phyloP scores from a whole-genome alignment of 2,329 filamentous ascomycete species.

The Aspergillus glaucus region DNA sequence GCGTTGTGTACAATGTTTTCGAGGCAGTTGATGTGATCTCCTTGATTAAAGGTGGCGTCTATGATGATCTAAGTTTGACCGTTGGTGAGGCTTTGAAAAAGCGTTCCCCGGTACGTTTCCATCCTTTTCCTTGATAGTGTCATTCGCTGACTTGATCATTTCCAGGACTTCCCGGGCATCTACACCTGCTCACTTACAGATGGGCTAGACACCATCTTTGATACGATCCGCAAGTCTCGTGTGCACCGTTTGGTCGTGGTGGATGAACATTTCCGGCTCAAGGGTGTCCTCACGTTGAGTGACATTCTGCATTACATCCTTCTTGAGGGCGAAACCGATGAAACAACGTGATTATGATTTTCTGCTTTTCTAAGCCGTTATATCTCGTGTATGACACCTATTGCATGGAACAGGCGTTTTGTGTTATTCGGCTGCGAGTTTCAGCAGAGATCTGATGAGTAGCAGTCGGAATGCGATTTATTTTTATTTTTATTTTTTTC shows the following conservation, averaged over 20 bases:
- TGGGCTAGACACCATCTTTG: slow-evolving; percentile 89
- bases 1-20: slow-evolving; percentile 84
- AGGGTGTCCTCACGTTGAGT: slow-evolving; percentile 85
- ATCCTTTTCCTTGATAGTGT: neutral
- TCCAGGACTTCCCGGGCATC: slow-evolving; percentile 82
- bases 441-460: neutral
- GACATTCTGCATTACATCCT: slow-evolving; percentile 96
- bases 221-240: slow-evolving; percentile 89
- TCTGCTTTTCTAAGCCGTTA: neutral
- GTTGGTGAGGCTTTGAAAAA: slow-evolving; percentile 87
- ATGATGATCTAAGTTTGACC: slow-evolving; percentile 79
- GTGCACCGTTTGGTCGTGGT: slow-evolving; percentile 91
- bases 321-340: slow-evolving; percentile 65
- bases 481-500: neutral
- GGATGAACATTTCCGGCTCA: slow-evolving; percentile 78
- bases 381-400: slow-evolving; percentile 12
- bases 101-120: slow-evolving; percentile 60
- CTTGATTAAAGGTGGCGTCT: slow-evolving; percentile 85
- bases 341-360: slow-evolving; percentile 25
- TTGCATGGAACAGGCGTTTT: slow-evolving; percentile 32
- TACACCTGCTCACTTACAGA: slow-evolving; percentile 93
- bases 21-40: slow-evolving; percentile 97
- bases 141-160: slow-evolving; percentile 2
- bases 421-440: neutral
- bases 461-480: neutral